Evolutionary conservation across 2,329 filamentous ascomycete species (phyloP).

Genomic region (Ophiocordyceps australis): DNA sequence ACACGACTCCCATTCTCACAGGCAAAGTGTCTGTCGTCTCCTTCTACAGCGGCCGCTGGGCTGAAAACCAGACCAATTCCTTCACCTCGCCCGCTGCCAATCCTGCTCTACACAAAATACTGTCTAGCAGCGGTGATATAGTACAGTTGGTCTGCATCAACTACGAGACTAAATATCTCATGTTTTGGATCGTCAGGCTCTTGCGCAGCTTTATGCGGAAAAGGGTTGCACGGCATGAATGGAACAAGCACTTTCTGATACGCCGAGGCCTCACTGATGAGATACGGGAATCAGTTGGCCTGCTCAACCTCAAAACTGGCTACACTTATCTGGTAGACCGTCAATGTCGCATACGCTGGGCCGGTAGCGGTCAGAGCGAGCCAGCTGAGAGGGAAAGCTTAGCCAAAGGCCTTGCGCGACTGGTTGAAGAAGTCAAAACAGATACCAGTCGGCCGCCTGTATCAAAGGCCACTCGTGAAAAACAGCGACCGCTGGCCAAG

Average conservation of each 20-base stretch:
- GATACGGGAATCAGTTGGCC: slow-evolving; percentile 42
- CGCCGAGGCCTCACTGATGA: slow-evolving; percentile 38
- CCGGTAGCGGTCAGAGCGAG: slow-evolving; percentile 56
- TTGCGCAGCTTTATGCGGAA: slow-evolving; percentile 36
- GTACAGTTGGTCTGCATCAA: slow-evolving; percentile 79
- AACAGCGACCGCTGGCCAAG: slow-evolving; percentile 2
- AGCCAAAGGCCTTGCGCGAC: slow-evolving; percentile 41
- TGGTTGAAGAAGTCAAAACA: slow-evolving; percentile 39
- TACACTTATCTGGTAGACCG: slow-evolving; percentile 86
- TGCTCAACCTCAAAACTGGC: slow-evolving; percentile 81
- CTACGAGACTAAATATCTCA: slow-evolving; percentile 63
- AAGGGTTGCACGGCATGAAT: slow-evolving; percentile 29
- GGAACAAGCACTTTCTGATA: slow-evolving; percentile 44
- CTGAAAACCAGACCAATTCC: slow-evolving; percentile 56
- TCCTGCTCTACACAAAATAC: slow-evolving; percentile 43
- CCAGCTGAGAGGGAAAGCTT: slow-evolving; percentile 49
- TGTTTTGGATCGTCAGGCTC: slow-evolving; percentile 36
- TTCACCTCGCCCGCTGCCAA: slow-evolving; percentile 53
- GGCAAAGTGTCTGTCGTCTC: slow-evolving; percentile 64
- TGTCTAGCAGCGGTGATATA: slow-evolving; percentile 31
- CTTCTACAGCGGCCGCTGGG: slow-evolving; percentile 74
- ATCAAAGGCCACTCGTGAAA: slow-evolving; percentile 1
- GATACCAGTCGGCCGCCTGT: slow-evolving; percentile 13
- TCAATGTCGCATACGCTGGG: slow-evolving; percentile 84
- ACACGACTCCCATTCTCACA: slow-evolving; percentile 60